Percentiles rank a stretch among this genome's conserved stretches.
These are phyloP conservation scores for Adansonia gregorii DNA, from an alignment of 441 rosid genomes.

Conservation along the genomic window DNA sequence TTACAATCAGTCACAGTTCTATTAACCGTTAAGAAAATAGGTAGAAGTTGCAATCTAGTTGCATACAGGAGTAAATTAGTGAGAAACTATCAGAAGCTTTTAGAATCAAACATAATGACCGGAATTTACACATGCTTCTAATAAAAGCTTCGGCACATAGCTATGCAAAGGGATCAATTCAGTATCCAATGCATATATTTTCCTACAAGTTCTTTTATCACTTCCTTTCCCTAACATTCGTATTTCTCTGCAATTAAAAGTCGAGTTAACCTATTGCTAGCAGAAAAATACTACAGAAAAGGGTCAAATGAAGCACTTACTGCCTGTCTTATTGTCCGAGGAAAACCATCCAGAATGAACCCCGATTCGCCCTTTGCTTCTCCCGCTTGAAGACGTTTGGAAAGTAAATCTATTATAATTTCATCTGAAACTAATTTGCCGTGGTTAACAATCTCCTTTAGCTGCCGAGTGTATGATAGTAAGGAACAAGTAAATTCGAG, in stretches of 20 bases:
- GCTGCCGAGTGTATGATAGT: slow-evolving; percentile 46
- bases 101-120: neutral
- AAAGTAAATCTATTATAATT: slow-evolving; percentile 70
- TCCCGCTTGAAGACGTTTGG: slow-evolving; percentile 81
- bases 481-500: slow-evolving; percentile 1
- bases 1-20: neutral
- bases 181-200: neutral
- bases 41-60: neutral
- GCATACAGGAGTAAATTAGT: neutral
- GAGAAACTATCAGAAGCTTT: neutral
- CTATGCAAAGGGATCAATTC: neutral
- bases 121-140: slow-evolving; percentile 2
- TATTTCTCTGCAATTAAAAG: neutral
- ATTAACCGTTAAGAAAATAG: neutral
- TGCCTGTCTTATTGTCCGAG: slow-evolving; percentile 90
- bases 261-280: neutral
- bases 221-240: slow-evolving; percentile 8
- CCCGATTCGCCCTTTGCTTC: slow-evolving; percentile 84
- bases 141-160: neutral
- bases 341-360: slow-evolving; percentile 95
- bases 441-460: slow-evolving; percentile 74
- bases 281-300: neutral
- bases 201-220: neutral
- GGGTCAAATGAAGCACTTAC: slow-evolving; percentile 47
- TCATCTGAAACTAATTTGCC: slow-evolving; percentile 93